Base-by-base conservation (phyloP, 1,284 basidiomycete genomes). In the Sphaerobolus stellatus region DNA sequence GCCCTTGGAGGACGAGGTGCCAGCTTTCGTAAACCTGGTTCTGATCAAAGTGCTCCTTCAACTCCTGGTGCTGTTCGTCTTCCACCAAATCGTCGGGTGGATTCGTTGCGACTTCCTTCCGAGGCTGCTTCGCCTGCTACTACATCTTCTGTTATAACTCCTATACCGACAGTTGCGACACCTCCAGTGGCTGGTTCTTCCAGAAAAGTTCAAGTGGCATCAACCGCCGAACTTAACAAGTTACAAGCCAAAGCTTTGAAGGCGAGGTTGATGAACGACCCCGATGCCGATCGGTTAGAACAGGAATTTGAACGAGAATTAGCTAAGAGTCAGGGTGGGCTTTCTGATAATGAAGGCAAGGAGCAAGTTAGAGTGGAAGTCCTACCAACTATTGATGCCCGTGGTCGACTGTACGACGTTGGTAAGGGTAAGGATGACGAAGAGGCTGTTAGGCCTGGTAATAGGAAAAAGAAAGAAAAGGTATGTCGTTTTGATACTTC, bases 231-330 rank as follows among this genome's bases (percentile, higher is more conserved):
- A 31, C 77, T 99, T 40, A 99, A 99, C 72, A 90, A 88, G 64
- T 74, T 99, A 1, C 95, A 98, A 70, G 97, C 96, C 6, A 89
- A 89, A 61, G 94, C 97, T 1, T 73, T 99, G 16, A 86, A 93
- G 18, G 94, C 96, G 8, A 96, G 92, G 68, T 77, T 99, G 25
- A 90, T 90, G 79, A 81, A 78, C 20, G 76, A 83, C 14, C 78
- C 89, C 0, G 81, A 93, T 63, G 89, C 90, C 5, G 80, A 81
- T 28, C 75, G 78, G 27, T 73, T 98, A 41, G 91, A 97, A 69
- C 78, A 79, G 54, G 86, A 96, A 70, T 98, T 96, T 60, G 92
- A 98, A 53, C 72, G 70, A 20, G 82, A 83, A 64, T 62, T 83
- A 29, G 73, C 72, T 9, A 79, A 76, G 40, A 79, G 82, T 2